These are phyloP conservation scores for Dentipellis sp. DNA, from an alignment of 768 basidiomycete genomes.

Conservation along the genomic window DNA sequence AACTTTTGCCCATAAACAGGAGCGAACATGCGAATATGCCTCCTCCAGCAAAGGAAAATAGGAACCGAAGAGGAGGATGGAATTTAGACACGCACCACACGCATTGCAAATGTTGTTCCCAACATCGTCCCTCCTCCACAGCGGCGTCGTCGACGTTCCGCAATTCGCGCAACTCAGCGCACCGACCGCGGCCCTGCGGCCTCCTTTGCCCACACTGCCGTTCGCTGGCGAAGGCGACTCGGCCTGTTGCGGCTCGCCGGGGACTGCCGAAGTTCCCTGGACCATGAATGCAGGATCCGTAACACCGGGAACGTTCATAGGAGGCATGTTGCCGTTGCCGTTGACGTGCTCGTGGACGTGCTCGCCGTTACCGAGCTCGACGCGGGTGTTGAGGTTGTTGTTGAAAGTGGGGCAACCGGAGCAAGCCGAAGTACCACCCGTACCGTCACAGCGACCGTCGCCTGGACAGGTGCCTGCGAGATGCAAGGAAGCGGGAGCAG, in stretches of 20 bases:
- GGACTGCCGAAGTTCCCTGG: not conserved
- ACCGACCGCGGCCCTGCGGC: conserved; percentile 40
- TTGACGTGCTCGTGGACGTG: conserved; percentile 13
- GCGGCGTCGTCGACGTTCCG: conserved; percentile 80
- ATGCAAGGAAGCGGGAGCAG: not conserved
- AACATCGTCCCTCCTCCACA: conserved; percentile 85
- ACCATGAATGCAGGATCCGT: not conserved
- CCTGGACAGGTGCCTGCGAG: conserved; percentile 84
- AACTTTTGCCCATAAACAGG: not conserved
- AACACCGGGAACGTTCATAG: not conserved
- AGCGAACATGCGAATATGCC: not conserved
- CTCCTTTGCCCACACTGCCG: conserved; percentile 7
- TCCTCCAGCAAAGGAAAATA: not conserved
- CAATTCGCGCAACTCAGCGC: conserved; percentile 84
- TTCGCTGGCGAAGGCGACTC: conserved; percentile 6
- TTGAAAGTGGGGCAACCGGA: conserved; percentile 96
- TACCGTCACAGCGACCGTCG: conserved; percentile 96
- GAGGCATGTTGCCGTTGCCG: conserved; percentile 16
- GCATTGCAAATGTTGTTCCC: conserved; percentile 95
- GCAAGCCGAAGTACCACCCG: conserved; percentile 88
- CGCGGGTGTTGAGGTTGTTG: conserved; percentile 51
- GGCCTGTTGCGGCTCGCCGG: not conserved
- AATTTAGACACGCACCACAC: conserved; percentile 58
- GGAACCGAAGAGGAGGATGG: conserved; percentile 17
- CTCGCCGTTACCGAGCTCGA: conserved; percentile 23